Base-by-base conservation (phyloP, 2,329 filamentous ascomycete species). In the Aureobasidium uvarum region DNA sequence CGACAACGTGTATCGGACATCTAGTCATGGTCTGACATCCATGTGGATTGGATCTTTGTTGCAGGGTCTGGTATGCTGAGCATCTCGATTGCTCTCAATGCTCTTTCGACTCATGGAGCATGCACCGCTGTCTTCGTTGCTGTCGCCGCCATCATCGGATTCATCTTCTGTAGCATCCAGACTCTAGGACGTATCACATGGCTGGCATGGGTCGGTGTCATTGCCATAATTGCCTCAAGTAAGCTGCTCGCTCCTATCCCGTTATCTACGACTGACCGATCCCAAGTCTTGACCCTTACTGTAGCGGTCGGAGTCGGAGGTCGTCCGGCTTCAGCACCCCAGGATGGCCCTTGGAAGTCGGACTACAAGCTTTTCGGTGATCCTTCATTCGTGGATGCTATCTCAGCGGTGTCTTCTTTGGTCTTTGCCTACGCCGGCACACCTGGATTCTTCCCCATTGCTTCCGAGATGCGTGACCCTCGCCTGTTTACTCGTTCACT, bases 301-400 rank as follows among this genome's bases (percentile, higher is more conserved):
- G 28, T 52, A 8, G 50, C 50, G 6, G 85, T 88, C 1, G 86
- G 85, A 0, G 80, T 78, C 0, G 78, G 77, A 13, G 82, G 85
- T 68, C 80, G 84, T 1, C 86, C 86, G 13, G 85, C 86, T 1
- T 83, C 84, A 8, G 86, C 86, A 1, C 86, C 86, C 1, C 79
- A 83, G 68, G 81, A 80, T 0, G 86, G 86, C 0, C 13, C 23
- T 28, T 50, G 46, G 46, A 7, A 50, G 14, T 50, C 25, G 2
- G 77, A 80, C 50, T 88, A 80, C 70, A 85, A 88, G 0, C 78
- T 88, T 2, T 63, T 74, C 56, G 69, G 68, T 41, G 69, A 63
- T 5, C 75, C 77, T 2, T 68, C 68, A 33, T 77, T 77, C 56
- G 55, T 69, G 4, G 62, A 74, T 5, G 75, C 68, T 11, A 69